Conservation (phyloP, 1,284 basidiomycete species). For the Cryptococcus sp. region DNA sequence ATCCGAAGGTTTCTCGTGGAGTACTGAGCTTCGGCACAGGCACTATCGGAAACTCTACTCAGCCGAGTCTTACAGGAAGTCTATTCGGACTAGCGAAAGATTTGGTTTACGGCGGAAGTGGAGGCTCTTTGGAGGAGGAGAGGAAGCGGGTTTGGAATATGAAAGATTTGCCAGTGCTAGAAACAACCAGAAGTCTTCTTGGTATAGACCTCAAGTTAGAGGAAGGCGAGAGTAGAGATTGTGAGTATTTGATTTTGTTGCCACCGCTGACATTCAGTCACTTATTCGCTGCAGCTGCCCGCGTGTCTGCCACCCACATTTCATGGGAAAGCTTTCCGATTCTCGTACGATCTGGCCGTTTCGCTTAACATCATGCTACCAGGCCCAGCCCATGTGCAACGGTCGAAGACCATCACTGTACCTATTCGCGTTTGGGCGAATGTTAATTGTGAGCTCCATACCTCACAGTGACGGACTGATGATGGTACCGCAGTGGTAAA, state of each 20-base stretch:
- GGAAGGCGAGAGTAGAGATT: conserved; percentile 44
- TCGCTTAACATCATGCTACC: conserved; percentile 57
- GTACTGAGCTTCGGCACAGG: conserved; percentile 49
- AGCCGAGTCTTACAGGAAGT: conserved; percentile 52
- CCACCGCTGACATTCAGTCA: conserved; percentile 58
- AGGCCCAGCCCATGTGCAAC: conserved; percentile 37
- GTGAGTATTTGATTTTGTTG: conserved; percentile 34
- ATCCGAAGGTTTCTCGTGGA: conserved; percentile 34
- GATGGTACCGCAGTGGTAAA: conserved; percentile 16
- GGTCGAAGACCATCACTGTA: conserved; percentile 40
- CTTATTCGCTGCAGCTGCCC: conserved; percentile 74
- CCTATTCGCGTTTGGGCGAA: conserved; percentile 49
- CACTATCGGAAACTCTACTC: conserved; percentile 42
- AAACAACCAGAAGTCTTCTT: conserved; percentile 45
- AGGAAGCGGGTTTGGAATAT: conserved; percentile 51
- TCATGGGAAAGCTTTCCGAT: conserved; percentile 75
- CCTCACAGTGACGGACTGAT: neutral
- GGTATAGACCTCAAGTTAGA: conserved; percentile 49
- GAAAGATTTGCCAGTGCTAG: conserved; percentile 51
- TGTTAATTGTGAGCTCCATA: conserved; percentile 15
- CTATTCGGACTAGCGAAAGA: conserved; percentile 51
- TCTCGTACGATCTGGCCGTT: conserved; percentile 84
- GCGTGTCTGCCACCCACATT: conserved; percentile 84
- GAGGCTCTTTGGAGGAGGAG: conserved; percentile 51
- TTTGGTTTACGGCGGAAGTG: conserved; percentile 42